phyloP scores from a whole-genome alignment of 2,329 filamentous ascomycete species.

The Ophiostoma populinum region DNA sequence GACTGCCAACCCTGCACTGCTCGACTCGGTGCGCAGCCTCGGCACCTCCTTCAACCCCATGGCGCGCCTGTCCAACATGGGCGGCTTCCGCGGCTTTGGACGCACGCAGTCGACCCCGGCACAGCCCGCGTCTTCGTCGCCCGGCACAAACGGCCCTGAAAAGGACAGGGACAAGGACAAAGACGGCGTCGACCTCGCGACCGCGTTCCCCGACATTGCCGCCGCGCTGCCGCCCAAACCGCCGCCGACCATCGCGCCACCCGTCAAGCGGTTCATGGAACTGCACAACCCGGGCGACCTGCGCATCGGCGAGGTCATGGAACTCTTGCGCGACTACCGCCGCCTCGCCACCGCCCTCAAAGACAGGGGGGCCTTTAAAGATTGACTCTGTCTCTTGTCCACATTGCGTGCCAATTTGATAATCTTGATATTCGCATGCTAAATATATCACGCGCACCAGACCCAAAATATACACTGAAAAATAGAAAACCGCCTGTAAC shows the following conservation, averaged over 20 bases:
- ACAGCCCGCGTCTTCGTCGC: too few species aligned
- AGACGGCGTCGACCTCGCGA: constrained; percentile 39
- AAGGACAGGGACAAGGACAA: constrained; percentile 14
- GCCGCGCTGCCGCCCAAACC: constrained; percentile 33
- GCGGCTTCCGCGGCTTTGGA: constrained; percentile 60
- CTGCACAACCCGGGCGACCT: constrained; percentile 52
- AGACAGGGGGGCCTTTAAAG: constrained; percentile 42
- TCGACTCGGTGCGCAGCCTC: constrained; percentile 69
- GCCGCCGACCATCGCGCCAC: constrained; percentile 40
- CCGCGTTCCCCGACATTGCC: constrained; percentile 43
- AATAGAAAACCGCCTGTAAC: too few species aligned
- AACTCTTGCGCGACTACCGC: constrained; percentile 58
- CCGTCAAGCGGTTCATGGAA: constrained; percentile 58
- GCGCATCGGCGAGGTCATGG: constrained; percentile 53
- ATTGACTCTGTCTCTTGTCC: constrained; percentile 4
- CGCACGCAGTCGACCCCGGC: constrained; percentile 29
- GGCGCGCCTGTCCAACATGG: constrained; percentile 57
- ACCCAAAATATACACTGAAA: too few species aligned
- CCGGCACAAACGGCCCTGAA: constrained; percentile 14
- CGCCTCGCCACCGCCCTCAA: constrained; percentile 48
- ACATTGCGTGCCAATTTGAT: too few species aligned
- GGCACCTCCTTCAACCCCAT: constrained; percentile 72
- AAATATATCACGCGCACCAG: too few species aligned
- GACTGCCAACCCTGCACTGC: constrained; percentile 38
- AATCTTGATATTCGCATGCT: too few species aligned